Evolutionary conservation across 1,284 basidiomycete genomes (phyloP), one percentile per base, ranked within the genome.

Genomic region (Pisolithus thermaeus): DNA sequence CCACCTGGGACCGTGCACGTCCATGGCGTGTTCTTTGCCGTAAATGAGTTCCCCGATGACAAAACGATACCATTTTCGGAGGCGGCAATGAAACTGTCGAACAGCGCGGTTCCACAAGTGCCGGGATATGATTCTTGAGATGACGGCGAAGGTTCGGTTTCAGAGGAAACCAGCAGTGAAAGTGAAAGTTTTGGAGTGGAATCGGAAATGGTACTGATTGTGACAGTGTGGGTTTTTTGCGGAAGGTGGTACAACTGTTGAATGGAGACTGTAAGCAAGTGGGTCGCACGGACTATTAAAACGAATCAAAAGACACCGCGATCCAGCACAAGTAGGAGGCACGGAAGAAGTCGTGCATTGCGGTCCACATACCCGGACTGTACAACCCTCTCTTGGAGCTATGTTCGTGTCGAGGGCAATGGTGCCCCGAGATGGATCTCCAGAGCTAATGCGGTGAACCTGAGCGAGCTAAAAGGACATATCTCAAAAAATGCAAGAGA

Each of bases 361-460:
- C 14, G 16, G 23, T 47, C 35, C 16, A 51, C 73, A 53, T 56
- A 87, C 88, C 70, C 84, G 80, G n/a, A 90, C 80, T 2, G 63
- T 61, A 14, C 80, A 71, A 3, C 86, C 87, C 2, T 70, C 64
- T 1, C 62, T 59, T 0, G 89, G 81, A 3, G 87, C 80, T 25
- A 73, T 73, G 36, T 80, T 74, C 16, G 80, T 76, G 35, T 87
- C 84, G 1, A 94, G 71, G 0, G 87, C 81, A 16, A 94, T 72
- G 0, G 81, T 80, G 0, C 92, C 92, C 8, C 87, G 76, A 22
- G 81, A 82, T 0, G 89, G 90, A 65, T 91, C 90, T 1, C 92
- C 92, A 0, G 87, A 85, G 14, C 79, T 80, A 56, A 94, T 86
- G 51, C 67, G 72, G 58, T 78, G 79, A 20, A 84, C 68, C 46